Evolutionary conservation across 2,329 filamentous ascomycete genomes (phyloP).

Genomic region (Neofusicoccum parvum): DNA sequence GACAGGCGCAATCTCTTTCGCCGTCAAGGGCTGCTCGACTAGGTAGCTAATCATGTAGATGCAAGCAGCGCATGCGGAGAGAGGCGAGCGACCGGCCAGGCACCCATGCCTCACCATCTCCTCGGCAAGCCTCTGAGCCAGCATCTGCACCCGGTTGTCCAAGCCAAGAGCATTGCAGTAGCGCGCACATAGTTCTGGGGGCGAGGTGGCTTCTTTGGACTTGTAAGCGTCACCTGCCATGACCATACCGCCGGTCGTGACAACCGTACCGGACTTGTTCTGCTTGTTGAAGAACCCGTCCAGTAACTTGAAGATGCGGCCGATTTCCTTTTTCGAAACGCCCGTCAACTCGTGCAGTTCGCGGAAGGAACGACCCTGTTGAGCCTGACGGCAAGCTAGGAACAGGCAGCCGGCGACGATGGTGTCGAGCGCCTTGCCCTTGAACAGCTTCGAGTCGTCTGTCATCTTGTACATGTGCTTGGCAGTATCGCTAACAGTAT

Average conservation of each 20-base stretch:
- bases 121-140: constrained; percentile 76
- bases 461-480: constrained; percentile 96
- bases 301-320: constrained; percentile 88
- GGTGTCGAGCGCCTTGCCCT: constrained; percentile 91
- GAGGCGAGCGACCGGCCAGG: constrained; percentile 86
- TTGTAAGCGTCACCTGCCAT: constrained; percentile 64
- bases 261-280: constrained; percentile 21
- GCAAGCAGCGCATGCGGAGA: constrained; percentile 91
- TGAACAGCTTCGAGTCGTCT: constrained; percentile 90
- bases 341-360: constrained; percentile 93
- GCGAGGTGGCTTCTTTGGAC: constrained; percentile 74
- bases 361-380: constrained; percentile 84
- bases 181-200: constrained; percentile 82
- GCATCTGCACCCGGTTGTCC: constrained; percentile 74
- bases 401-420: constrained; percentile 97
- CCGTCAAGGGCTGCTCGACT: constrained; percentile 74
- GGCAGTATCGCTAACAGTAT: constrained; percentile 75
- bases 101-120: constrained; percentile 76
- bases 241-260: constrained; percentile 42
- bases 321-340: constrained; percentile 96
- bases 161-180: constrained; percentile 84
- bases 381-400: constrained; percentile 90
- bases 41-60: constrained; percentile 95
- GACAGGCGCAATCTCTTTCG: constrained; percentile 83
- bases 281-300: constrained; percentile 84